A percentile compares a stretch with the other conserved stretches of the same genome.
Conservation (phyloP, 768 basidiomycete genomes). For the Lyophyllum atratum region DNA sequence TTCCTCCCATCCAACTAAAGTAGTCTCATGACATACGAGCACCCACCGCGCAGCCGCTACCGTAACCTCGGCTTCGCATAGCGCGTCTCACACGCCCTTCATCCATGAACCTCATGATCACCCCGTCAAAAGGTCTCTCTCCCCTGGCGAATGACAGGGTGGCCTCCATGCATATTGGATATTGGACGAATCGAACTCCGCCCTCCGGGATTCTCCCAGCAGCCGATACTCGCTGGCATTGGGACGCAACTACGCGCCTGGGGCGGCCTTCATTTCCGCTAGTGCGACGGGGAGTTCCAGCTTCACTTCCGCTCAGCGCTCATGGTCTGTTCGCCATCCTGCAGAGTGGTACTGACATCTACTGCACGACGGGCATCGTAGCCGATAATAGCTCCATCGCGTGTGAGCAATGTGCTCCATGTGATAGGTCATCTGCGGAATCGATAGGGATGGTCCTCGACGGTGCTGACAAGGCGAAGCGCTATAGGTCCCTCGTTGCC, state of each 20-base stretch:
- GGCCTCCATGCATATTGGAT: neutral
- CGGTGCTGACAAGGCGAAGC: neutral
- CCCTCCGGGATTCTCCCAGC: neutral
- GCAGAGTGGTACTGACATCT: neutral
- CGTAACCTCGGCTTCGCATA: neutral
- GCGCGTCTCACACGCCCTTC: neutral
- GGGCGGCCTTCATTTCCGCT: neutral
- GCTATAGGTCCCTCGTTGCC: neutral
- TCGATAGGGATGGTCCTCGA: neutral
- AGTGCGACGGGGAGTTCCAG: neutral
- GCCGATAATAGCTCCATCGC: neutral
- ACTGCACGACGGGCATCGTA: neutral
- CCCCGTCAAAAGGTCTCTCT: too few species aligned
- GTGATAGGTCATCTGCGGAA: neutral
- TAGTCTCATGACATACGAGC: neutral
- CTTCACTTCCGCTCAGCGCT: neutral
- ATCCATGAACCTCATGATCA: neutral
- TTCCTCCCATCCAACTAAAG: neutral
- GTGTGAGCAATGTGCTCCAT: neutral
- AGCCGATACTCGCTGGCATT: neutral
- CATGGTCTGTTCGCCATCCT: neutral
- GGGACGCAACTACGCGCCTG: neutral
- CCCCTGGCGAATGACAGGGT: neutral
- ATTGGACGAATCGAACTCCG: neutral
- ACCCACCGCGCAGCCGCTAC: neutral